phyloP scores from a whole-genome alignment of 805 yeast species.

The Cyberlindnera nakhonratchasimensis region DNA sequence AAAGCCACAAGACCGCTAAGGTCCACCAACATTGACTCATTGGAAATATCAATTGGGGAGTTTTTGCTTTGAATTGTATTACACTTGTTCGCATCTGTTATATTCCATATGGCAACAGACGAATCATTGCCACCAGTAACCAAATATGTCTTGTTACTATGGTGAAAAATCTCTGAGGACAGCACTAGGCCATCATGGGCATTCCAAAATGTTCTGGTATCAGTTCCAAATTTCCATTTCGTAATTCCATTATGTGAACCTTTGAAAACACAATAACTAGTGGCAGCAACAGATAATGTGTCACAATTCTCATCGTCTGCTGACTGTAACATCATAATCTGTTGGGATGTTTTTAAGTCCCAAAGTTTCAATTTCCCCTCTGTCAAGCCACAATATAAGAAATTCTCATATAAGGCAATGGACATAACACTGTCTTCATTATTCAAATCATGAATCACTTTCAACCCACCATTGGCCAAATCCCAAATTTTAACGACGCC shows the following conservation, averaged over 20 bases:
- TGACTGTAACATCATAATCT: conserved; percentile 42
- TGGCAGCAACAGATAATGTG: conserved; percentile 57
- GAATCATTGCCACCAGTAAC: conserved; percentile 71
- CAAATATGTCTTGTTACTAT: conserved; percentile 41
- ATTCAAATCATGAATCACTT: conserved; percentile 41
- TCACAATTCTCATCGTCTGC: conserved; percentile 39
- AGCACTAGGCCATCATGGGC: conserved; percentile 56
- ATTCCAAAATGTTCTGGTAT: conserved; percentile 43
- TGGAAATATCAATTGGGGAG: conserved; percentile 35
- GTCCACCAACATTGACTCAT: conserved; percentile 62
- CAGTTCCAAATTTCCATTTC: conserved; percentile 48
- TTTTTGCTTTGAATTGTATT: conserved; percentile 8
- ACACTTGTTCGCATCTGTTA: conserved; percentile 24
- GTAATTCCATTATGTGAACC: conserved; percentile 48
- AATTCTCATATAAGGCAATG: conserved; percentile 58
- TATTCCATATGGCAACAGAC: conserved; percentile 70
- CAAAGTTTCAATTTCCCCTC: conserved; percentile 76
- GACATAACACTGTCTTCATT: conserved; percentile 72
- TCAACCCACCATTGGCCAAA: conserved; percentile 26
- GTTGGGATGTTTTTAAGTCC: conserved; percentile 82
- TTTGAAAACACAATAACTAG: conserved; percentile 56
- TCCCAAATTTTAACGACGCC: conserved; percentile 85
- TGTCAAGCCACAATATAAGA: conserved; percentile 78
- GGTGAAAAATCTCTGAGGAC: conserved; percentile 48
- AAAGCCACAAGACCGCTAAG: conserved; percentile 61